A percentile compares a stretch with the other conserved stretches of the same genome.
These are phyloP conservation scores for Botryotinia narcissicola DNA, from an alignment of 2,329 filamentous ascomycete species.

Conservation along the genomic window DNA sequence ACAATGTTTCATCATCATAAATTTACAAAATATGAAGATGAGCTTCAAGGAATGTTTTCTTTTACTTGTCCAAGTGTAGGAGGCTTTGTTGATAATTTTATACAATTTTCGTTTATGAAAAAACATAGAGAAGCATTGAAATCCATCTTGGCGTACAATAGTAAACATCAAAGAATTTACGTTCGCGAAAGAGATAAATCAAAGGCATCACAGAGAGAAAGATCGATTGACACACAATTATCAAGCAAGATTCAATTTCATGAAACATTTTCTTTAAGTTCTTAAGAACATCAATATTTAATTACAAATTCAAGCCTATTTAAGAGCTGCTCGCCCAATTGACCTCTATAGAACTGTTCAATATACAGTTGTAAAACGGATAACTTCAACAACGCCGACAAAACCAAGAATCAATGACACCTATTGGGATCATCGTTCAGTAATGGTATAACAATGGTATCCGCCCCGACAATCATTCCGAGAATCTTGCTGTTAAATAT, in stretches of 20 bases:
- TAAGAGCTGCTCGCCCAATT: not conserved
- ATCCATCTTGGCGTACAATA: not conserved
- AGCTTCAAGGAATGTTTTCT: not conserved
- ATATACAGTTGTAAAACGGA: not conserved
- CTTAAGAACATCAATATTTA: not conserved
- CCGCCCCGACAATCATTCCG: slow-evolving; percentile 2
- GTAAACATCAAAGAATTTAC: not conserved
- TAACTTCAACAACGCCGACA: not conserved
- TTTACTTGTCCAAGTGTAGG: not conserved
- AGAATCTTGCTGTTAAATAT: not conserved
- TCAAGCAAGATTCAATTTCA: not conserved
- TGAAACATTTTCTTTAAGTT: not conserved
- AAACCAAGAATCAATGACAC: slow-evolving; percentile 11
- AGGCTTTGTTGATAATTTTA: not conserved
- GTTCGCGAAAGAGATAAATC: not conserved
- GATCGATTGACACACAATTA: not conserved
- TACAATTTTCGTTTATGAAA: not conserved
- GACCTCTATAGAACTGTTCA: not conserved
- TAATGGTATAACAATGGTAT: slow-evolving; percentile 12
- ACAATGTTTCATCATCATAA: not conserved
- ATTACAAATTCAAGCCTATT: not conserved
- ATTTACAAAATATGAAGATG: not conserved
- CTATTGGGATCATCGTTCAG: not conserved
- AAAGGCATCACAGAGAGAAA: not conserved
- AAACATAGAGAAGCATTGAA: not conserved